Base-by-base conservation (phyloP, 306 rosid genomes). In the Prunus fruticosa region DNA sequence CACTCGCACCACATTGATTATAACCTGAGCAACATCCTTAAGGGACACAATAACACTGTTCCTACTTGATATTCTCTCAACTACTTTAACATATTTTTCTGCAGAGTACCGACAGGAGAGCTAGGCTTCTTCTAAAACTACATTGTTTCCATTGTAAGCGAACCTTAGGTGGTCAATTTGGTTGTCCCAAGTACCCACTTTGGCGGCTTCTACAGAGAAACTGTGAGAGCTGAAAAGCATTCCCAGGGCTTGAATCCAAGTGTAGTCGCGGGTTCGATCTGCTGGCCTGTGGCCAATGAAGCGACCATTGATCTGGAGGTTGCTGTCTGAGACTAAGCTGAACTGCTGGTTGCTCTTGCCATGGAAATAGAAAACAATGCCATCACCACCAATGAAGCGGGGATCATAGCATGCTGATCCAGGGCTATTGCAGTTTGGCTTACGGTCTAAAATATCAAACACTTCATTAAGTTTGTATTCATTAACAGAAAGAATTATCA, bases 381-480 rank as follows among this genome's bases (percentile, higher is more conserved):
- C 86, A 63, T 87, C 85, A 14, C 90, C 90, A 1, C 88, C 88
- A 6, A 84, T 77, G 86, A 87, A 84, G 9, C 83, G 83, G 0
- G 90, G 90, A 69, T 84, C 90, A 38, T 69, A 71, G 64, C 86
- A 84, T 69, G 86, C 86, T 54, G 88, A 77, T 82, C 90, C 90
- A 3, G 86, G 88, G 38, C 88, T 80, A 52, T 87, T 82, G 80
- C 88, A 84, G 76, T 84, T 87, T 30, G 88, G 85, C 46, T 84
- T 84, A 45, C 82, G 85, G 2, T 69, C 85, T 66, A n/a, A 8
- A 58, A 60, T 18, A 67, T 23, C 65, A 67, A n/a, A 1, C 18
- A 60, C 38, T 53, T 16, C 23, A 23, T 51, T 51, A 19, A 19
- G 16, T 43, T 72, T n/a, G 22, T 53, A 63, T 41, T 28, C 71